Base-by-base conservation (phyloP, 208 protist species). In the Crithidia brevicula region DNA sequence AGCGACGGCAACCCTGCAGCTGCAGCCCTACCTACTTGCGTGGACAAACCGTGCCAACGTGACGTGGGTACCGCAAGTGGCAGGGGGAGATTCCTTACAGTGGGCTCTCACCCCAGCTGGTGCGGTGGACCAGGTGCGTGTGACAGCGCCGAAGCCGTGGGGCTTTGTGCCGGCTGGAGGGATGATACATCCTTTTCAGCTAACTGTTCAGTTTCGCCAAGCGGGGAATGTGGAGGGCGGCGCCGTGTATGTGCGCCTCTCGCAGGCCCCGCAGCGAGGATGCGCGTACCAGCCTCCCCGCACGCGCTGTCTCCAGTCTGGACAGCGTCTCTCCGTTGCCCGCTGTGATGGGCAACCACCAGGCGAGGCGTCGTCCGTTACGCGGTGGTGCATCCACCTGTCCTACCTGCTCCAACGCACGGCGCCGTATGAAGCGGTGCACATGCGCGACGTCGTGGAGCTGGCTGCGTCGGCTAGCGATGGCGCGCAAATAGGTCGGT, bases 381-480 rank as follows among this genome's bases (percentile, higher is more conserved):
- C 8, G 30, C 50, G 10, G 1, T 56, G 28, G 28, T 56, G 50
- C 22, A 10, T 56, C 28, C 28, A 18, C n/a, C 8, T 56, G 50
- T 28, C 28, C 28, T 56, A 56, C 28, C 5, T 38, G 28, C 28
- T 36, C 7, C 50, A 56, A 16, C 50, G 50, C 50, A 36, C 20
- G 50, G 16, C 16, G 15, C 50, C 15, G 4, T 9, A 36, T 1
- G 28, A 30, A 5, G 18, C 50, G 6, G 50, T 38, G n/a, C 50
- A 6, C 13, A 38, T 56, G 50, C 50, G 28, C 11, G 50, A 56
- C 28, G 50, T 52, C 20, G 23, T 42, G 15, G 58, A 64, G 58
- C 9, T 64, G 11, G 3, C 58, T 15, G 40, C 43, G 13, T 38
- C 7, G 11, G 36, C 58, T 16, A 5, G 33, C 11, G 52, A 45